Base-by-base conservation (phyloP, 352 stramenopile genomes). In the Globisporangium okanoganense region DNA sequence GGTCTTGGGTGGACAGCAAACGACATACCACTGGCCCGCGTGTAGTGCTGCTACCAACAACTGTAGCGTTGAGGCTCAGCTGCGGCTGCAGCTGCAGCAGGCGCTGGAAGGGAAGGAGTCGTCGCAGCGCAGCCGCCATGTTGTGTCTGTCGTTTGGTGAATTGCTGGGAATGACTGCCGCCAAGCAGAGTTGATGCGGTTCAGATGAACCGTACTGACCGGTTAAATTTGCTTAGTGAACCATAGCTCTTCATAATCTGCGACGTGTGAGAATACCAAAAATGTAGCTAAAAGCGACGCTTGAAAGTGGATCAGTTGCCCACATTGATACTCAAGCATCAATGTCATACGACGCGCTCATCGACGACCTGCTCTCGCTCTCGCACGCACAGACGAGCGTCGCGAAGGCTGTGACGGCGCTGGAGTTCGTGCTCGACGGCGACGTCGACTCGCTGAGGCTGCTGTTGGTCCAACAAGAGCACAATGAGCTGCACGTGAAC, bases 301-400 rank as follows among this genome's bases (percentile, higher is more conserved):
- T 22, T 5, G 36, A 51, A 52, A 50, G 31, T 62, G n/a, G n/a
- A 62, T 35, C 31, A 35, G 47, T 47, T 49, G 43, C 18, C n/a
- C 24, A n/a, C n/a, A n/a, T 24, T 61, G 47, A 38, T 44, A 44
- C 14, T 8, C 5, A 44, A 44, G 38, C 20, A 44, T 18, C 38
- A 44, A 73, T 72, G 64, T 48, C 68, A 49, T 82, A 66, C 10
- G 67, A 45, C 7, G 67, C 76, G 18, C 69, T 90, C 22, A 36
- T 90, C 14, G 77, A 79, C 54, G 76, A 85, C 43, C 62, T 90
- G 12, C 51, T 88, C 0, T 69, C 61, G 9, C 38, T 61, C 33
- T 52, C 61, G 9, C 20, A 59, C 36, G 41, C 54, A 0, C 49
- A 67, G 1, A 43, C 56, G 1, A n/a, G n/a, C 5, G 35, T 14